A percentile compares a stretch with the other conserved stretches of the same genome.
phyloP scores from a whole-genome alignment of 2,329 filamentous ascomycete genomes.

The Xylaria sp. region DNA sequence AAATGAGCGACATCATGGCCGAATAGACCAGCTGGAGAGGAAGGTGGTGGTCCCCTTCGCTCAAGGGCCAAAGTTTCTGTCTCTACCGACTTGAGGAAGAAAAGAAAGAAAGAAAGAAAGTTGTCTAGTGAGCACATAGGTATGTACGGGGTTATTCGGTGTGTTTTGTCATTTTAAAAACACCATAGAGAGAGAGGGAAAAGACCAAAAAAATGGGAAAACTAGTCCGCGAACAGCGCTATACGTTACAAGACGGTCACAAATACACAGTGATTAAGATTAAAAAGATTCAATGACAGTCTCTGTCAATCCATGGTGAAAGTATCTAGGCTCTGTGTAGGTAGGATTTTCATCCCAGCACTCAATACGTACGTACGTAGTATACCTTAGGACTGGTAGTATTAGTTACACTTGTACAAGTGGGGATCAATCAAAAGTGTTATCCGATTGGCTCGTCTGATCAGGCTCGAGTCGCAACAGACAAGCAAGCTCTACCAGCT shows the following conservation, averaged over 20 bases:
- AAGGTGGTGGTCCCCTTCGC: conserved; percentile 15
- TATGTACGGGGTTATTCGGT: conserved; percentile 23
- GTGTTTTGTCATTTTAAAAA: conserved; percentile 20
- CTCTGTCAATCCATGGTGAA: background rate
- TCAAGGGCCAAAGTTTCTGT: conserved; percentile 35
- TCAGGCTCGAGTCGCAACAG: background rate
- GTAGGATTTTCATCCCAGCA: background rate
- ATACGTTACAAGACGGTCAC: conserved; percentile 3
- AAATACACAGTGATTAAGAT: background rate
- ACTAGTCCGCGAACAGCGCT: conserved; percentile 21
- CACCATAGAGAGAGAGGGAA: conserved; percentile 15
- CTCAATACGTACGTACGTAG: too few species aligned
- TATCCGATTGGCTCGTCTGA: conserved; percentile 25
- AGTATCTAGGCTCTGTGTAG: background rate
- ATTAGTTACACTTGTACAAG: background rate
- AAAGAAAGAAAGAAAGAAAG: background rate
- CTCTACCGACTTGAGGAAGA: conserved; percentile 35
- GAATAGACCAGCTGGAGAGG: conserved; percentile 5
- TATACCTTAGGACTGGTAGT: too few species aligned
- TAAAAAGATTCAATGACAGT: background rate
- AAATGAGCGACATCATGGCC: conserved; percentile 15
- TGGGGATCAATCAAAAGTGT: background rate
- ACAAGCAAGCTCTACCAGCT: background rate
- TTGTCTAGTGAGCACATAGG: conserved; percentile 5
- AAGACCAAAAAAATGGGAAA: conserved; percentile 23